These are phyloP conservation scores for Diaporthe aspalathi DNA, from an alignment of 2,329 filamentous ascomycete species.

Conservation along the genomic window DNA sequence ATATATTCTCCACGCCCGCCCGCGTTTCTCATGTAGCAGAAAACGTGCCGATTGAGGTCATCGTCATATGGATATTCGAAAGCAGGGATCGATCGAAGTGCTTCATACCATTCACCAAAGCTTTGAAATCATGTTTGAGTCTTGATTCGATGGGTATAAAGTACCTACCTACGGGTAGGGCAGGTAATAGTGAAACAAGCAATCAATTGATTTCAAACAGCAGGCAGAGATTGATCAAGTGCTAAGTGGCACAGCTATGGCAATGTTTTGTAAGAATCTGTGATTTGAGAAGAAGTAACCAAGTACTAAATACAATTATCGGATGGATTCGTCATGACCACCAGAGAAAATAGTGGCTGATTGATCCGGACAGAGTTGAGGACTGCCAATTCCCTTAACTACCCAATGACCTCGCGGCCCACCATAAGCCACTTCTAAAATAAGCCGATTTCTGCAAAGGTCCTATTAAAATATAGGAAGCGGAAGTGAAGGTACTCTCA, in stretches of 20 bases:
- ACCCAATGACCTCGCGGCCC: neutral
- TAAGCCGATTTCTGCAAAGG: neutral
- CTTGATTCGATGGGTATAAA: too few species aligned
- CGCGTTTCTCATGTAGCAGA: too few species aligned
- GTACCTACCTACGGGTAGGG: too few species aligned
- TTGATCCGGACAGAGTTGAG: conserved; percentile 4
- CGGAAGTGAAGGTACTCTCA: neutral
- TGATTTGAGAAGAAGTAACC: neutral
- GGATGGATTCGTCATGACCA: neutral
- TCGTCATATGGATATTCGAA: neutral
- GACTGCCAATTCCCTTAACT: neutral
- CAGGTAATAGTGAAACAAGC: too few species aligned
- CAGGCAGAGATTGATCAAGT: neutral
- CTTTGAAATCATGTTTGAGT: too few species aligned
- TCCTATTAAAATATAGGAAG: too few species aligned
- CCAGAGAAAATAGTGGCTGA: neutral
- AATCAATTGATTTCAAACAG: neutral
- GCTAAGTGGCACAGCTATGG: too few species aligned
- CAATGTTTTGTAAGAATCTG: too few species aligned
- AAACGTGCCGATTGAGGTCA: neutral
- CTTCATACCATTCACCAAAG: too few species aligned
- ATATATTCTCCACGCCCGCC: too few species aligned
- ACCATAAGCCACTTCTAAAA: neutral
- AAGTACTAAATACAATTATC: neutral
- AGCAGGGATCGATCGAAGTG: too few species aligned